Evolutionary conservation across 2,329 filamentous ascomycete genomes (phyloP), one percentile per base, ranked within the genome.

Genomic region (Pseudogymnoascus sp.): DNA sequence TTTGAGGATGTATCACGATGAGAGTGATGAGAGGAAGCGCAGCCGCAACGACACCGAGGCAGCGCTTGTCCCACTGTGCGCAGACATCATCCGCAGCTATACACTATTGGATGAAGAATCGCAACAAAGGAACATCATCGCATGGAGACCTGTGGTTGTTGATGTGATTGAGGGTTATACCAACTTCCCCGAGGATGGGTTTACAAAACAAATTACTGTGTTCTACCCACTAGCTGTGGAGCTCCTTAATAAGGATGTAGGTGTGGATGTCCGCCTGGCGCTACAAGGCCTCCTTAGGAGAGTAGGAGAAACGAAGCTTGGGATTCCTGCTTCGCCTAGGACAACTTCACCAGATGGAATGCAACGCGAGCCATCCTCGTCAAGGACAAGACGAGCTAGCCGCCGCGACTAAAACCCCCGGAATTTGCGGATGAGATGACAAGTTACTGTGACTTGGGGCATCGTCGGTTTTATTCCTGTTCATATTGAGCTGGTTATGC

Each of bases 1-100:
- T 28, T 91, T 99, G 77, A 84, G 95, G 60, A 99, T 99, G 95
- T 99, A 96, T 76, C 89, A 91, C 59, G 95, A 99, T 72, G 88
- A 89, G 65, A 85, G 88, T 38, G 87, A 89, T 7, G 93, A 97
- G 76, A 85, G 95, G 61, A 87, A 88, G 64, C 87, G 88, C 65
- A 92, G 85, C 70, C 85, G 93, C 44, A 81, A 83, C 1, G 91
- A 96, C 68, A 96, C 96, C 0, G 95, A 99, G 77, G 87, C 87
- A 42, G 96, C 95, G 1, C 82, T 99, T 26, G 90, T 99, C 26
- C 96, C 96, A 64, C 83, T 99, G 3, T 99, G 95, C 78, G 91
- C 89, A 71, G 95, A 99, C 75, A 96, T 99, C 67, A 88, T 99
- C 66, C 84, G 86, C 38, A 88, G 88, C 13, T 99, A 96, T 75